Evolutionary conservation across 345 rosid species (phyloP).

Genomic region (Punica granatum): DNA sequence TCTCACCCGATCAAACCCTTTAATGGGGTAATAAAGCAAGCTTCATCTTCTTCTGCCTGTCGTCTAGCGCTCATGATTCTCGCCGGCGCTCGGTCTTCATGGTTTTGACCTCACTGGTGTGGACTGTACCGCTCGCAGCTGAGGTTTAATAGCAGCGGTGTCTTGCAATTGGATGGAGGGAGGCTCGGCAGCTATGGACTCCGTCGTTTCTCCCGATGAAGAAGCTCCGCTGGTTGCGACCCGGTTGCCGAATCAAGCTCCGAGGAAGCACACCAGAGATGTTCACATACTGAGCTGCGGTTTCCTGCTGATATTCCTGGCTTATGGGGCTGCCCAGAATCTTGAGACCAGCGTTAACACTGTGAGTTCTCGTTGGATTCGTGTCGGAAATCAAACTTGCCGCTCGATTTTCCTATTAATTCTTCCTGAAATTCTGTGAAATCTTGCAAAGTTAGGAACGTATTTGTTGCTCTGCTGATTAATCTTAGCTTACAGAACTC

Average conservation of each 20-base stretch:
- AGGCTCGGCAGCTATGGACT: constrained; percentile 26
- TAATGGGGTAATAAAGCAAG: too few relatives aligned
- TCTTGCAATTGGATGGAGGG: not conserved
- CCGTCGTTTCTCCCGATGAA: constrained; percentile 32
- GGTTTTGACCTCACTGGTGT: constrained; percentile 29
- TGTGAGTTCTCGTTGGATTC: constrained; percentile 27
- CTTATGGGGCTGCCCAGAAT: constrained; percentile 96
- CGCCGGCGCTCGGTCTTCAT: constrained; percentile 25
- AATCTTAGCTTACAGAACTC: too few relatives aligned
- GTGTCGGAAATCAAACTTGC: not conserved
- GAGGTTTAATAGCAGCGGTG: constrained; percentile 14
- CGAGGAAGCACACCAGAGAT: constrained; percentile 48
- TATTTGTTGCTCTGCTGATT: too few relatives aligned
- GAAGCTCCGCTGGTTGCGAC: constrained; percentile 51
- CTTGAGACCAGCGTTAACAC: constrained; percentile 74
- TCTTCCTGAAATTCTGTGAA: not conserved
- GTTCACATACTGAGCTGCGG: constrained; percentile 74
- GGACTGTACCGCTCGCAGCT: constrained; percentile 12
- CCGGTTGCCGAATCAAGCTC: constrained; percentile 19
- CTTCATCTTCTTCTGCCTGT: too few relatives aligned
- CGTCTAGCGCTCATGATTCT: too few relatives aligned
- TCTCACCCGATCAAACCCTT: too few relatives aligned
- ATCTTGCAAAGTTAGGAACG: not conserved
- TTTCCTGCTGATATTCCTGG: constrained; percentile 67
- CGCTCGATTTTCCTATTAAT: too few relatives aligned